Conservation (phyloP, 352 stramenopile species). For the Thalassiosira livingstoniorum region DNA sequence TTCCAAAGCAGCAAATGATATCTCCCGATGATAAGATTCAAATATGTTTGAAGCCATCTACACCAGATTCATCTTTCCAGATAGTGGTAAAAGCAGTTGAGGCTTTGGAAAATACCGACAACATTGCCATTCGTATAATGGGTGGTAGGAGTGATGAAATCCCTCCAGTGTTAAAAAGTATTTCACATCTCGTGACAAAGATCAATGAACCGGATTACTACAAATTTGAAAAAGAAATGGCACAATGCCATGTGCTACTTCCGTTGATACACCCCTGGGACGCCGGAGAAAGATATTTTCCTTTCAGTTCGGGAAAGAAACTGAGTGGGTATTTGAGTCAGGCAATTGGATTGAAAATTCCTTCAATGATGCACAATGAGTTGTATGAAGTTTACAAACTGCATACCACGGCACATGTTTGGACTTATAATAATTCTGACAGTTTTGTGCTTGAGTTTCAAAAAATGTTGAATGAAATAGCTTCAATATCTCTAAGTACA, state of each 20-base stretch:
- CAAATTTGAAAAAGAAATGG: constrained; percentile 8
- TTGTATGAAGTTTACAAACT: neutral
- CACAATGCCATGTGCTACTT: neutral
- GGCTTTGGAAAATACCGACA: neutral
- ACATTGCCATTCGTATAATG: neutral
- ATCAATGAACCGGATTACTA: neutral
- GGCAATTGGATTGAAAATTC: neutral
- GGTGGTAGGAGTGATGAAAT: neutral
- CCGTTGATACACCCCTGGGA: constrained; percentile 2
- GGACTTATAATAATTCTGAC: too few relatives aligned
- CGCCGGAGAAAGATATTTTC: neutral
- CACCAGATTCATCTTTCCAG: neutral
- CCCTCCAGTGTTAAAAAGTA: neutral
- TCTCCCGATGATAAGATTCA: neutral
- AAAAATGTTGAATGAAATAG: too few relatives aligned
- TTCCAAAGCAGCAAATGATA: neutral
- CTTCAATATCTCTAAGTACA: too few relatives aligned
- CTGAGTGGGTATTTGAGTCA: neutral
- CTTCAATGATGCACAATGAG: neutral
- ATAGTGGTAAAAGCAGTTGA: neutral
- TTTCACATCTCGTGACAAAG: neutral
- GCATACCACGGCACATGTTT: neutral
- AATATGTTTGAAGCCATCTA: neutral
- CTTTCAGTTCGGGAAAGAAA: neutral
- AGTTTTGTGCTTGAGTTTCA: too few relatives aligned